Evolutionary conservation across 495 filamentous ascomycete genomes (phyloP), one percentile per base, ranked within the genome.

Genomic region (Annulohypoxylon nitens): DNA sequence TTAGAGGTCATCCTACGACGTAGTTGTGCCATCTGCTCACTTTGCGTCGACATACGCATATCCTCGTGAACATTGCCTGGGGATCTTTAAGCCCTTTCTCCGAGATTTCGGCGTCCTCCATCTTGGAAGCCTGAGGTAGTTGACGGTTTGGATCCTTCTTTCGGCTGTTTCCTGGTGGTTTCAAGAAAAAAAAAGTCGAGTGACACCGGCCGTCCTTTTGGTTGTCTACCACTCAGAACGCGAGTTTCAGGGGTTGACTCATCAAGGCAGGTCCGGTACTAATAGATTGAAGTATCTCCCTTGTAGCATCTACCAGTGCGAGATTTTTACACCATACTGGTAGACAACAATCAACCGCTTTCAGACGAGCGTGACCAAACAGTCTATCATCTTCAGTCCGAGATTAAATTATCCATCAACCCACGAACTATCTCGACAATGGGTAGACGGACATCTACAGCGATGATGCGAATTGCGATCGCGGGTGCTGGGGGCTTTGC

Each of bases 401-500:
- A 39, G 20, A 73, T 67, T 65, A 65, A 73, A 60, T 26, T 45
- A 69, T 61, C 37, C 39, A 57, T 61, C 67, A 23, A 41, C 65
- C 54, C 67, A 55, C 36, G 25, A 68, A 64, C 26, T 9, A 30
- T 70, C n/a, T 69, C 51, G 59, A 82, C 51, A 14, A 84, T 84
- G 82, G 80, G 73, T 59, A 78, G 77, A 50, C 80, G 76, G 64
- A 37, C 69, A 73, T 47, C 77, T 25, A 74, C 69, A 30, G 70
- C 75, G 64, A 89, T 86, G 83, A 92, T 93, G 88, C 87, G 89
- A 80, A 88, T 94, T 76, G 92, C 90, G 63, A 88, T 94, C 68
- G 92, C 90, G 59, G 92, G 92, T 26, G 90, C 88, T 55, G 89
- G 90, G 73, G 90, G 90, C 64, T 82, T 94, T 54, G 90, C 90